Base-by-base conservation (phyloP, 495 filamentous ascomycete genomes). In the Daldinia vernicosa region DNA sequence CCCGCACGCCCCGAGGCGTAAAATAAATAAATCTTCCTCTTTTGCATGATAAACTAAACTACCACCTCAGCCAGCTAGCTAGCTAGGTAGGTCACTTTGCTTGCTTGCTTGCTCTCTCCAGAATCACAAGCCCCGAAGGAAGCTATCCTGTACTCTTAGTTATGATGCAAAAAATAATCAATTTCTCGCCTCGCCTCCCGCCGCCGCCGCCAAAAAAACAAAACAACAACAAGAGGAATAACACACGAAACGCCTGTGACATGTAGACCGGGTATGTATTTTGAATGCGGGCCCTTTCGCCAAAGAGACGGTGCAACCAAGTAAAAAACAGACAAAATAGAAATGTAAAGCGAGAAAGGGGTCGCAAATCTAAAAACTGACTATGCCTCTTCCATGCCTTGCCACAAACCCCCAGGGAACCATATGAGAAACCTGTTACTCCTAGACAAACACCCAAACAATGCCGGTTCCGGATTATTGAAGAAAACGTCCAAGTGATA, bases 221-320 rank as follows among this genome's bases (percentile, higher is more conserved):
- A 53, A 50, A 15, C 24, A 12, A 39, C 12, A 39, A 17, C 17
- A 47, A 22, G 43, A 47, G 59, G 52, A 58, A 67, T 54, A 51
- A 45, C 54, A 67, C 39, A 54, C 54, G 17, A 58, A 72, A 72
- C 69, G 69, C 69, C 69, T 64, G 53, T 71, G 40, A 67, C 55
- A 68, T 72, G 69, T 72, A 67, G 66, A 67, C 59, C 43, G 69
- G 69, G 69, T 72, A 72, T 72, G 69, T 72, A 27, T 62, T 72
- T 72, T 63, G 45, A 59, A 70, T 72, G 69, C 64, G 64, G 54
- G 40, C 64, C 69, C 69, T 64, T 67, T 72, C 69, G 60, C 69
- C 69, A 51, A 59, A 59, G 32, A 63, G 63, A 67, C 51, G 58
- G 66, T 58, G 69, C 63, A 67, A 60, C 59, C 69, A 52, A 62